Percentiles rank a stretch among this genome's conserved stretches.
phyloP scores from a whole-genome alignment of 2,329 filamentous ascomycete genomes.

The Sclerotinia subarctica region DNA sequence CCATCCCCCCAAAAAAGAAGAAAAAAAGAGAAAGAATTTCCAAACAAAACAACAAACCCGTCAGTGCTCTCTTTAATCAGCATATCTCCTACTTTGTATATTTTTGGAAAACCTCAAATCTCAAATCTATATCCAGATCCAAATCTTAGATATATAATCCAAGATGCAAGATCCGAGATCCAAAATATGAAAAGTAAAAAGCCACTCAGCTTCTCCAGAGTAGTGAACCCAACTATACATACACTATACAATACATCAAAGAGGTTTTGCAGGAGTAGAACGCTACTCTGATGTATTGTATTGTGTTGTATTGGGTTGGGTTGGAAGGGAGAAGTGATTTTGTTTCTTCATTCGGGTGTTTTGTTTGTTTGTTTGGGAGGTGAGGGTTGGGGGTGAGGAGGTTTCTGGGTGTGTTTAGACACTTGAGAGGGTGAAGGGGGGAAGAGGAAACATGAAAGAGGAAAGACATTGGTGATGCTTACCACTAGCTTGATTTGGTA shows the following conservation, averaged over 20 bases:
- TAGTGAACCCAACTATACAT: background rate
- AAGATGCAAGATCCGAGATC: background rate
- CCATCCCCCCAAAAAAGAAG: too few relatives aligned
- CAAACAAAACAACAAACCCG: conserved; percentile 19
- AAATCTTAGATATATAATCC: too few relatives aligned
- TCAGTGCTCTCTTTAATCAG: conserved; percentile 40
- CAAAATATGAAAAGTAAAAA: background rate
- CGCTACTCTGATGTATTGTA: conserved; percentile 24
- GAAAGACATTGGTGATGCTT: background rate
- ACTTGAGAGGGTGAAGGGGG: background rate
- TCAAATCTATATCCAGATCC: too few relatives aligned
- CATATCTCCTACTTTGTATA: conserved; percentile 24
- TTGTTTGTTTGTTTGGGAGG: background rate
- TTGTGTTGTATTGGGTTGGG: background rate
- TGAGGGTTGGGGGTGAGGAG: too few relatives aligned
- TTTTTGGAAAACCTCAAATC: background rate
- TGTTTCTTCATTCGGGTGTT: conserved; percentile 35
- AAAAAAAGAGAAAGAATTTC: too few relatives aligned
- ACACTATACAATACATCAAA: too few relatives aligned
- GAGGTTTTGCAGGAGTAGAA: conserved; percentile 32
- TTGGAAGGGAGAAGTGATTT: conserved; percentile 24
- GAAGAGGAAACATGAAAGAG: background rate
- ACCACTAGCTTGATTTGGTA: background rate
- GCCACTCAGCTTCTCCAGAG: conserved; percentile 26
- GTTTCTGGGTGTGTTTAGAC: too few relatives aligned